Percentiles rank a stretch among this genome's conserved stretches.
Conservation (phyloP, 306 rosid species). For the Sicyos edulis region DNA sequence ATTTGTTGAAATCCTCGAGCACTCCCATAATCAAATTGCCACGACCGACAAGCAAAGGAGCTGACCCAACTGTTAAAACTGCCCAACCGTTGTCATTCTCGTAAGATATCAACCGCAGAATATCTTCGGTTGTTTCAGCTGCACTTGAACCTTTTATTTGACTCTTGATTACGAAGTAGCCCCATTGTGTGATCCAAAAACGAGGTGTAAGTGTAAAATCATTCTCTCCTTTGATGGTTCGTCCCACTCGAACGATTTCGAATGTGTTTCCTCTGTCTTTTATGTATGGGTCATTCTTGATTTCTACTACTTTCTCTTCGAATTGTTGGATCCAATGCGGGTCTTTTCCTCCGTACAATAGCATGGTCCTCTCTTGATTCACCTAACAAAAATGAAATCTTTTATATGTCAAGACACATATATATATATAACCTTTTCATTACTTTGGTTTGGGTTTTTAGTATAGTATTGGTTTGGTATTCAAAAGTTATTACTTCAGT, state of each 20-base stretch:
- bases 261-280: not conserved
- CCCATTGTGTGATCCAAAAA: too few species aligned
- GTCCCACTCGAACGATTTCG: slow-evolving; percentile 7
- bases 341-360: slow-evolving; percentile 13
- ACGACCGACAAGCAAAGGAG: slow-evolving; percentile 1
- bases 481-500: too few species aligned
- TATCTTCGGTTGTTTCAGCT: too few species aligned
- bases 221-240: not conserved
- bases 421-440: not conserved
- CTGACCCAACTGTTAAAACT: not conserved
- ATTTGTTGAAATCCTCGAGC: slow-evolving; percentile 4
- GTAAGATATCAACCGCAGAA: too few species aligned
- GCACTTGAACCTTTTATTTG: too few species aligned
- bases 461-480: too few species aligned
- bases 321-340: slow-evolving; percentile 3
- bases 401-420: not conserved
- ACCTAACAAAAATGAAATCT: not conserved
- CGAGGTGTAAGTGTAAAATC: not conserved
- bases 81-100: too few species aligned
- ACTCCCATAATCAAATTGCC: slow-evolving; percentile 6
- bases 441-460: too few species aligned
- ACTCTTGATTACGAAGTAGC: too few species aligned
- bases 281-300: not conserved
- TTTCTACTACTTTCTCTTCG: not conserved
- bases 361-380: not conserved